A percentile compares a stretch with the other conserved stretches of the same genome.
Conservation (phyloP, 2,329 filamentous ascomycete species). For the Phialophora chinensis region DNA sequence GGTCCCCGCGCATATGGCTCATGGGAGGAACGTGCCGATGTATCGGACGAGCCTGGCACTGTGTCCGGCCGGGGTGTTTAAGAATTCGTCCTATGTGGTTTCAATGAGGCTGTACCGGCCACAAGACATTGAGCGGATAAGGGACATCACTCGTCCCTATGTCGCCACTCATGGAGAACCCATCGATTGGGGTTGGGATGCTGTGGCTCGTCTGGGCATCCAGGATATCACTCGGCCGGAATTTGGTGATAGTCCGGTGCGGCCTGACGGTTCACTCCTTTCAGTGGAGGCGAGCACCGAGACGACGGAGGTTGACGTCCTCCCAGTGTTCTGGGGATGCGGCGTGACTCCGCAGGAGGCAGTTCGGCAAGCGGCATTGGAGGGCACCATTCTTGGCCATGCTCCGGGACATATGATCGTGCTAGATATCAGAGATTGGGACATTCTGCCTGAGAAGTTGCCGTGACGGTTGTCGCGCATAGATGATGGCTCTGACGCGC, state of each 20-base stretch:
- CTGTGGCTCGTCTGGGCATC: constrained; percentile 60
- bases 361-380: constrained; percentile 61
- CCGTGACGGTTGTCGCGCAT: neutral
- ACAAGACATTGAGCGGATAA: constrained; percentile 58
- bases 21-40: constrained; percentile 64
- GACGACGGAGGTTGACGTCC: constrained; percentile 49
- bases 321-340: constrained; percentile 69
- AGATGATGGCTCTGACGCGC: neutral
- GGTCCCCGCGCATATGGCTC: constrained; percentile 57
- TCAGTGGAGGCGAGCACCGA: constrained; percentile 38
- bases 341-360: constrained; percentile 71
- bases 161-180: constrained; percentile 67
- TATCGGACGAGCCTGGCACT: constrained; percentile 65
- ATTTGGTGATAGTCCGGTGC: constrained; percentile 61
- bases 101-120: constrained; percentile 66
- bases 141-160: constrained; percentile 62
- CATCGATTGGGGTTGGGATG: constrained; percentile 69
- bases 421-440: constrained; percentile 52
- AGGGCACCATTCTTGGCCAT: constrained; percentile 66
- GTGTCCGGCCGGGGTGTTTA: constrained; percentile 65
- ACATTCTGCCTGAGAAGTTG: constrained; percentile 24
- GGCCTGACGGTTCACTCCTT: constrained; percentile 46
- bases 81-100: constrained; percentile 61
- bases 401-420: constrained; percentile 68
- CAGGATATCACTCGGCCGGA: constrained; percentile 59